These are phyloP conservation scores for Torulaspora indica DNA, from an alignment of 805 yeast species.

Conservation along the genomic window DNA sequence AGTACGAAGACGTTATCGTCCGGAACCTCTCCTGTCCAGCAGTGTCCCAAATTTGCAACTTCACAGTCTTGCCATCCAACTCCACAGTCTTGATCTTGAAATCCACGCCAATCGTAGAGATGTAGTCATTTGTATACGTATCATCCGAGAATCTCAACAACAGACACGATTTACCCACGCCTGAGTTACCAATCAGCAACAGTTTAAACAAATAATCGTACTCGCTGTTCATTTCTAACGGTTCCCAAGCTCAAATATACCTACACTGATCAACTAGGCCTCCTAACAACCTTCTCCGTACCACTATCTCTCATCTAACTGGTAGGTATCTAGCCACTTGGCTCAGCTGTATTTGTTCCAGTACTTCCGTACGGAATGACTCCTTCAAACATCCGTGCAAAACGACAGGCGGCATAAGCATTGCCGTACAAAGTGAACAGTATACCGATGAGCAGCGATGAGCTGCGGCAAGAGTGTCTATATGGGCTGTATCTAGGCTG, in stretches of 20 bases:
- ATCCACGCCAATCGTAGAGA: constrained; percentile 97
- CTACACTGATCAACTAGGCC: not conserved
- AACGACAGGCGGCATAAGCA: not conserved
- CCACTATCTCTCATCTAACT: not conserved
- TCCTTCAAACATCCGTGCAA: too few relatives aligned
- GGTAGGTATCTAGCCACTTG: not conserved
- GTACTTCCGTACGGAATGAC: too few relatives aligned
- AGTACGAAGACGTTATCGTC: constrained; percentile 94
- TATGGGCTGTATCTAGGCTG: not conserved
- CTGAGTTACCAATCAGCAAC: constrained; percentile 94
- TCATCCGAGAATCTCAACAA: constrained; percentile 94
- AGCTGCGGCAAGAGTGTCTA: not conserved
- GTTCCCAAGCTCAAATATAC: not conserved
- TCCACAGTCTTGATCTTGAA: constrained; percentile 86
- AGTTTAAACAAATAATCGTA: constrained; percentile 97
- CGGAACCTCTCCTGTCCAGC: constrained; percentile 99
- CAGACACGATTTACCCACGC: constrained; percentile 96
- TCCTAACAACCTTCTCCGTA: not conserved
- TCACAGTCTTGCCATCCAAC: constrained; percentile 93
- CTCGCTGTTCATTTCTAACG: constrained; percentile 66
- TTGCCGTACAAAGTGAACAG: not conserved
- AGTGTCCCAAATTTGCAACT: constrained; percentile 98
- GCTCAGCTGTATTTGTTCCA: constrained; percentile 2
- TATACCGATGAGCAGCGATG: constrained; percentile 1
- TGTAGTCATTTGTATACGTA: constrained; percentile 93